These are phyloP conservation scores for Cyberlindnera euphorbiiphila DNA, from an alignment of 805 yeast genomes.

Conservation along the genomic window DNA sequence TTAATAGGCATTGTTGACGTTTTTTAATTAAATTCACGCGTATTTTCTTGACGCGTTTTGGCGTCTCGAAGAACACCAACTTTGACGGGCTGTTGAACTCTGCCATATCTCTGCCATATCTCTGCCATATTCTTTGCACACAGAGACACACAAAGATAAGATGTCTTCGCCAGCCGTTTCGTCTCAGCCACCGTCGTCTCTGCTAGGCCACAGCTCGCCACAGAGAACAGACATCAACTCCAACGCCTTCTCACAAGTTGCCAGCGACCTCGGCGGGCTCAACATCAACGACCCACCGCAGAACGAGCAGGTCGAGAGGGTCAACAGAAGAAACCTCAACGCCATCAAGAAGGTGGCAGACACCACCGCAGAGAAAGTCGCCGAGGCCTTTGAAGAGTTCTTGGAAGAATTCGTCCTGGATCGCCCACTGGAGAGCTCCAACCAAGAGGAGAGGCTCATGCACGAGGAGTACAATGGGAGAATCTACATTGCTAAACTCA, in stretches of 20 bases:
- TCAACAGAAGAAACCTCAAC: slow-evolving; percentile 54
- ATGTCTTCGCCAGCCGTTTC: slow-evolving; percentile 15
- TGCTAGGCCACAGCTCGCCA: slow-evolving; percentile 7
- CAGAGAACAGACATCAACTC: slow-evolving; percentile 3
- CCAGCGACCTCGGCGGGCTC: slow-evolving; percentile 18
- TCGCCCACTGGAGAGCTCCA: slow-evolving; percentile 28
- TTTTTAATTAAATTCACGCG: too few relatives aligned
- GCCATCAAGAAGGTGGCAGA: slow-evolving; percentile 85
- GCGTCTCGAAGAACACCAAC: background rate
- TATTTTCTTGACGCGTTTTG: too few relatives aligned
- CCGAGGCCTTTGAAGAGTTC: slow-evolving; percentile 85
- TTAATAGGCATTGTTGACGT: slow-evolving; percentile 13
- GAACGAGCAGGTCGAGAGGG: slow-evolving; percentile 25
- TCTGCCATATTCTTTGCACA: background rate
- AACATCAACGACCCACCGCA: slow-evolving; percentile 11
- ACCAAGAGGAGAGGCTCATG: slow-evolving; percentile 29
- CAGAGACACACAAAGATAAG: background rate
- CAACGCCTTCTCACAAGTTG: slow-evolving; percentile 19
- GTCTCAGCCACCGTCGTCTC: slow-evolving; percentile 17
- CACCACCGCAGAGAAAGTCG: slow-evolving; percentile 88
- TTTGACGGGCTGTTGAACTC: background rate
- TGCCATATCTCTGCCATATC: background rate
- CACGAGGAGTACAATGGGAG: slow-evolving; percentile 47
- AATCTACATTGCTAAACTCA: slow-evolving; percentile 74
- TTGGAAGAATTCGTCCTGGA: slow-evolving; percentile 57